Base-by-base conservation (phyloP, 2,329 filamentous ascomycete species). In the Sporothrix inflata region DNA sequence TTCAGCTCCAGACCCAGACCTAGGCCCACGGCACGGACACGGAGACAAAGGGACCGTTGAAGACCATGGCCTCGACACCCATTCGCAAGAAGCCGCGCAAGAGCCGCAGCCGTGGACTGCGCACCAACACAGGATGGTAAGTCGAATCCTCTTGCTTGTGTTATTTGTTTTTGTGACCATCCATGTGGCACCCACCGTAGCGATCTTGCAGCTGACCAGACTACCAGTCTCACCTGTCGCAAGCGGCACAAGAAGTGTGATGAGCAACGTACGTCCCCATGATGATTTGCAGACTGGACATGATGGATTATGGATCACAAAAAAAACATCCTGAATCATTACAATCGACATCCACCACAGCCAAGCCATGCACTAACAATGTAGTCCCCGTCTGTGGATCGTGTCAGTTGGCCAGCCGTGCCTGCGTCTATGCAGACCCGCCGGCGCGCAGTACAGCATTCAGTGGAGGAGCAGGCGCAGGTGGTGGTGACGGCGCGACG, bases 171-270 rank as follows among this genome's bases (percentile, higher is more conserved):
- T 9, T 27, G n/a, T 4, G n/a, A n/a, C n/a, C 12, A 2, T 6
- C 51, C 21, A 27, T 24, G 51, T 53, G 51, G 51, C 51, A 53
- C 21, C 21, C 51, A 53, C 51, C 51, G 21, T 53, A 53, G 9
- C 21, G 21, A 47, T 19, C 51, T 12, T 27, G 40, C 45, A 45
- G 24, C 63, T 49, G 24, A 67, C 63, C 21, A 9, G 14, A 47
- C 30, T 6, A 6, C 4, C 16, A 68, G 65, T 21, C 34, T 68
- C 5, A 83, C 82, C 16, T 85, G 84, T 75, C 82, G 83, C 66
- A 80, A 80, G 72, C 79, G 85, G 71, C 82, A 85, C 73, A 84
- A 85, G 76, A 87, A 86, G 78, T 86, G 85, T 76, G 84, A 85
- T 74, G 84, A 86, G 77, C 49, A 55, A 12, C 27, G 65, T 68